Percentiles rank a stretch among this genome's conserved stretches.
Evolutionary conservation across 352 stramenopile genomes (phyloP).

Genomic region (Globisporangium lucens): DNA sequence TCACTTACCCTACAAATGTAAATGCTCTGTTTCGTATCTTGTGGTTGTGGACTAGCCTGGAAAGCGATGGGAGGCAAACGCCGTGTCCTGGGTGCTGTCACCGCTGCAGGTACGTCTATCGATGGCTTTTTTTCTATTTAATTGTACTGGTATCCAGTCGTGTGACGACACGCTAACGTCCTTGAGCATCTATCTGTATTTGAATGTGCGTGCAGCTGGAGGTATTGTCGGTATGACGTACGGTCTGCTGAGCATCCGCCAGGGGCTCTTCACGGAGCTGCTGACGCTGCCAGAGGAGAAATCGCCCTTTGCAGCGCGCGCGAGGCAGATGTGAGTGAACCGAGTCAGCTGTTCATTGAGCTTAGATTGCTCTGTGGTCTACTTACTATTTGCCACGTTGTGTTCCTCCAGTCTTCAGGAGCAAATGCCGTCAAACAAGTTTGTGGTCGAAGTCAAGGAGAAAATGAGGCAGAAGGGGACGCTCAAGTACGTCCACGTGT

Average conservation of each 20-base stretch:
- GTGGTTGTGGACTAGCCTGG: constrained; percentile 32
- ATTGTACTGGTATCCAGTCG: not conserved
- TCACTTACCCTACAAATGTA: no score
- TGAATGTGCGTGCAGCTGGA: constrained; percentile 18
- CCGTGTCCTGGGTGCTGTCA: constrained; percentile 30
- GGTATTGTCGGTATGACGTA: constrained; percentile 30
- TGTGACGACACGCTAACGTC: not conserved
- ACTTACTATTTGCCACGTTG: not conserved
- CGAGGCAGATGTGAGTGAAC: constrained; percentile 24
- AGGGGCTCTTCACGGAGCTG: constrained; percentile 34
- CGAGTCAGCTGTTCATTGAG: not conserved
- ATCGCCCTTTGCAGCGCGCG: constrained; percentile 29
- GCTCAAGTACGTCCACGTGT: constrained; percentile 34
- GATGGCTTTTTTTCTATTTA: not conserved
- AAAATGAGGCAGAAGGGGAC: constrained; percentile 40
- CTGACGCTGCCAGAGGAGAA: constrained; percentile 37
- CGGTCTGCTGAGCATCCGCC: constrained; percentile 33
- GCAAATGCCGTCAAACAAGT: constrained; percentile 44
- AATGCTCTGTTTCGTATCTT: not conserved
- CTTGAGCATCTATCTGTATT: not conserved
- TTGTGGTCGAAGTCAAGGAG: constrained; percentile 52
- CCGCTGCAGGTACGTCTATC: constrained; percentile 34
- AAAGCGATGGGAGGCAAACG: constrained; percentile 41
- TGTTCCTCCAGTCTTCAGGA: constrained; percentile 27
- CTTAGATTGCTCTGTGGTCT: not conserved